Base-by-base conservation (phyloP, 257 asterid genomes). In the Solanum verrucosum region DNA sequence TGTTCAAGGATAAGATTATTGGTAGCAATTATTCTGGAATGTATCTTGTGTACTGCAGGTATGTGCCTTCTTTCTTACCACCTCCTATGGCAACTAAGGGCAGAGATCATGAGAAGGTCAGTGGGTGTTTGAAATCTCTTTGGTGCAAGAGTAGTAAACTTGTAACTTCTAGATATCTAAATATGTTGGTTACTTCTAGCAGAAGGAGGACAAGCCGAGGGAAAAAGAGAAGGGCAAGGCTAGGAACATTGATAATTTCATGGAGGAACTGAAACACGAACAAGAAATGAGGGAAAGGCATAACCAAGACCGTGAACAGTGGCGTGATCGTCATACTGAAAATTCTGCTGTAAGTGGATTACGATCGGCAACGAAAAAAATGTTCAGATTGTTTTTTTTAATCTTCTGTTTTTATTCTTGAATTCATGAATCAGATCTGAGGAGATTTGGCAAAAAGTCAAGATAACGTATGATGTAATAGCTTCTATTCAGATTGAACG, bases 211-310 rank as follows among this genome's bases (percentile, higher is more conserved):
- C 88, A 94, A 92, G 92, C 95, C 96, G 1, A 96, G 92, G 92
- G 98, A 96, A 88, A 94, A 91, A 90, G 98, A 95, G 87, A 96
- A 93, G 81, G 95, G 95, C 27, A 96, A 96, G 93, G 88, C 96
- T 15, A 89, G 98, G 91, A 95, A 95, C 93, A 96, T 96, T 81
- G 99, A 96, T 89, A 92, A 95, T 92, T 96, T 96, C 85, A 96
- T 96, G 99, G 99, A 96, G 92, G 99, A 96, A 91, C 94, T 96
- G 92, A 96, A 96, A 93, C 94, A 93, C 63, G 98, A 96, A 88
- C 98, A 95, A 78, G 99, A 96, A 92, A 86, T 92, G 95, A 92
- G 98, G 93, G 98, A 95, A 93, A 93, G 94, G 90, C 91, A 96
- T 88, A 94, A 96, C 91, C 98, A 95, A 91, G 98, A 93, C 65